Evolutionary conservation across 176 grass and related monocot genomes (phyloP).

Genomic region (Oryza nivara): DNA sequence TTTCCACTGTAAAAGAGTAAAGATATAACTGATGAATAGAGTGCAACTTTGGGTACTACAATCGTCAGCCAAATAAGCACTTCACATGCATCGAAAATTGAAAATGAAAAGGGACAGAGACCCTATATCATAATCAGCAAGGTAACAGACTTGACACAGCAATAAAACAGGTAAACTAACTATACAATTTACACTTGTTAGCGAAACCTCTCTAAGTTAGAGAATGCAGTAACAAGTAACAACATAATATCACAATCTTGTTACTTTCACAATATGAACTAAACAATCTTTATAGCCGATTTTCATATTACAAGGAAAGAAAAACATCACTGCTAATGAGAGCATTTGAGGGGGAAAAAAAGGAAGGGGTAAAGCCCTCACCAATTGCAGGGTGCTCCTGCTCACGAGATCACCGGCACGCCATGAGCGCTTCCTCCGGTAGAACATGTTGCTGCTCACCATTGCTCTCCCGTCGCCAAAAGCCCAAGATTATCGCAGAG

Average conservation of each 20-base stretch:
- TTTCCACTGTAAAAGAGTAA: neutral
- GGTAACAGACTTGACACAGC: neutral
- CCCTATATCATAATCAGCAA: neutral
- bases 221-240: conserved; percentile 19
- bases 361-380: conserved; percentile 34
- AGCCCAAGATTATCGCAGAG: neutral
- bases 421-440: conserved; percentile 74
- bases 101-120: neutral
- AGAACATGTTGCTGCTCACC: conserved; percentile 71
- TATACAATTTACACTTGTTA: neutral
- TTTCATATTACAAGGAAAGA: neutral
- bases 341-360: neutral
- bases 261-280: neutral
- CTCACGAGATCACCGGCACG: conserved; percentile 85
- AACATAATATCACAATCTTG: neutral
- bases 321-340: neutral
- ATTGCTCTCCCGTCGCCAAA: conserved; percentile 35
- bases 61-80: neutral
- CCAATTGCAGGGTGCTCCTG: conserved; percentile 76
- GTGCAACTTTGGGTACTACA: neutral
- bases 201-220: neutral
- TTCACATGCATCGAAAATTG: neutral
- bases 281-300: neutral
- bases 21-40: neutral
- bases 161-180: neutral